Conservation (phyloP, 2,329 filamentous ascomycete genomes). For the Podosphaera aphanis region DNA sequence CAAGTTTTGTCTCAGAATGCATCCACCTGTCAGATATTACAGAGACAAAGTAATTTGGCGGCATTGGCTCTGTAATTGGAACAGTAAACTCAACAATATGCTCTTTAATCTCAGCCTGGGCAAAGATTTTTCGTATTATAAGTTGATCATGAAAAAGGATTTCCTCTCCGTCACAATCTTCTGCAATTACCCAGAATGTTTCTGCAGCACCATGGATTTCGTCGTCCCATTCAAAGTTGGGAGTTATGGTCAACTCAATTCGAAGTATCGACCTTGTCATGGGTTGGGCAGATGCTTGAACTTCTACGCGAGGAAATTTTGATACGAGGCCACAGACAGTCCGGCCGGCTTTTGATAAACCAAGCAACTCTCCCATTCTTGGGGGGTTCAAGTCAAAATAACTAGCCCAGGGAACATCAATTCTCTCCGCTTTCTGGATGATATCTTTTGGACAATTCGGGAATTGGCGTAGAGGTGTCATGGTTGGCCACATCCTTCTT, state of each 20-base stretch:
- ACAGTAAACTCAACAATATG: constrained; percentile 93
- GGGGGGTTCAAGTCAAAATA: constrained; percentile 95
- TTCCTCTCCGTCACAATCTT: constrained; percentile 92
- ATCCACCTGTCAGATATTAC: constrained; percentile 94
- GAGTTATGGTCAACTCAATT: constrained; percentile 72
- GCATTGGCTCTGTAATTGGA: constrained; percentile 90
- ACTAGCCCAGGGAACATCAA: constrained; percentile 77
- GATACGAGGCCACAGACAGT: constrained; percentile 67
- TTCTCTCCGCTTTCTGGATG: constrained; percentile 75
- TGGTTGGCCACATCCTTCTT: constrained; percentile 98
- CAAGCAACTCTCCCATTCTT: constrained; percentile 82
- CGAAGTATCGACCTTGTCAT: constrained; percentile 84
- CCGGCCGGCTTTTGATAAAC: constrained; percentile 69
- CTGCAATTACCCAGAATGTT: constrained; percentile 90
- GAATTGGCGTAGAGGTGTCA: constrained; percentile 88
- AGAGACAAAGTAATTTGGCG: constrained; percentile 94
- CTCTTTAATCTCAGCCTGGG: constrained; percentile 64
- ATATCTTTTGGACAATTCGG: constrained; percentile 61
- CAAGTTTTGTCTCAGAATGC: constrained; percentile 83
- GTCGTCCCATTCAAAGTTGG: constrained; percentile 92
- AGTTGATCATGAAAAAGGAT: constrained; percentile 91
- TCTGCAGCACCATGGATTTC: constrained; percentile 68
- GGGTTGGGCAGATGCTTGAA: constrained; percentile 83
- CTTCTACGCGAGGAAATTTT: constrained; percentile 80
- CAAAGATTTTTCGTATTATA: constrained; percentile 73